A percentile compares a stretch with the other conserved stretches of the same genome.
Conservation (phyloP, 1,284 basidiomycete genomes). For the Schizophyllum commune region DNA sequence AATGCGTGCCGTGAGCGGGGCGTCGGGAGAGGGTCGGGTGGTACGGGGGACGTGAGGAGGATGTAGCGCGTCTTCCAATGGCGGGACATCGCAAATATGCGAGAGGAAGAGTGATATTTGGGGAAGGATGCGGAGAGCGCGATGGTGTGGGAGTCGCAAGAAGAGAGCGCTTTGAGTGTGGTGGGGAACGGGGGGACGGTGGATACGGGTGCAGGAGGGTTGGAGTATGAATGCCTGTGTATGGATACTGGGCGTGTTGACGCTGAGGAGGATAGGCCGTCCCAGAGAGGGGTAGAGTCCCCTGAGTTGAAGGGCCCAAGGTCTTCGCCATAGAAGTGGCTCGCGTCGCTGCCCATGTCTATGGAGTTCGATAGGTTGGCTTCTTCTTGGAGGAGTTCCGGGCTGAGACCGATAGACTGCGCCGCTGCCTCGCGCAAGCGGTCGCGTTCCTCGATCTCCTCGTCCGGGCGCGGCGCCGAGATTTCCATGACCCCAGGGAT, state of each 20-base stretch:
- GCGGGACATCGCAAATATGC: conserved; percentile 61
- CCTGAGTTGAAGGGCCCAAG: not conserved
- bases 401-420: conserved; percentile 56
- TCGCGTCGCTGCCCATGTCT: not conserved
- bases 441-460: conserved; percentile 63
- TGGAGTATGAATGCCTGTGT: conserved; percentile 6
- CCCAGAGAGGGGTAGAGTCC: not conserved
- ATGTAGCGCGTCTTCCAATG: conserved; percentile 66
- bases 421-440: conserved; percentile 67
- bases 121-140: conserved; percentile 46
- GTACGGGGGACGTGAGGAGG: conserved; percentile 45
- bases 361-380: not conserved
- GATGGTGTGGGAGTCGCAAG: conserved; percentile 25
- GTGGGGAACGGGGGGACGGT: conserved; percentile 53
- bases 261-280: not conserved
- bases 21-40: not conserved
- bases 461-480: conserved; percentile 40
- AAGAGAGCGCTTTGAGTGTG: conserved; percentile 36
- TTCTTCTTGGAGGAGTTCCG: not conserved
- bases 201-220: not conserved
- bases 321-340: not conserved
- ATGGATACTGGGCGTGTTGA: no score
- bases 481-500: conserved; percentile 70
- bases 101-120: conserved; percentile 60
- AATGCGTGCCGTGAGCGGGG: not conserved